phyloP scores from a whole-genome alignment of 2,329 filamentous ascomycete genomes.

The Alternaria sp. region DNA sequence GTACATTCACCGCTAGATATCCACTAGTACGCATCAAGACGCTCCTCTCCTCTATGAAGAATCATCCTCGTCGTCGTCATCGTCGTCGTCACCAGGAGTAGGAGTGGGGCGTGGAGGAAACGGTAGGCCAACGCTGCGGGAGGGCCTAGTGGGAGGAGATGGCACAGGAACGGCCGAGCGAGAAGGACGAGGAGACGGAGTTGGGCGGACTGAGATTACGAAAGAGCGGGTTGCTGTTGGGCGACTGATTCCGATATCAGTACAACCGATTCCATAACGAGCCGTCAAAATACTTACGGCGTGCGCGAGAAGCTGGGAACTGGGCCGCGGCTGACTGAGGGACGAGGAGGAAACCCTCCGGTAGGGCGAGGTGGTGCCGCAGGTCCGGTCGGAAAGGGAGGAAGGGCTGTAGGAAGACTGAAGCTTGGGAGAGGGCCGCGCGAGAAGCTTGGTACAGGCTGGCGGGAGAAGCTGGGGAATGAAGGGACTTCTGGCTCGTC shows the following conservation, averaged over 20 bases:
- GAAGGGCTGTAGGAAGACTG: neutral
- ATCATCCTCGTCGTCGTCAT: too few species aligned
- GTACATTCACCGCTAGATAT: too few species aligned
- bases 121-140: neutral
- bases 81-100: too few species aligned
- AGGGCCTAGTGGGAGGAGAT: conserved; percentile 11
- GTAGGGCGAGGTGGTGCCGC: neutral
- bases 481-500: conserved; percentile 19
- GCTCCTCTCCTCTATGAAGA: too few species aligned
- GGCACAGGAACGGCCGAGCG: neutral
- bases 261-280: neutral
- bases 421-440: conserved; percentile 4
- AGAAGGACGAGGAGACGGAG: neutral
- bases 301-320: conserved; percentile 16
- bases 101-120: too few species aligned
- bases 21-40: too few species aligned
- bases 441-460: conserved; percentile 12
- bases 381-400: neutral
- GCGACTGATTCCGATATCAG: neutral
- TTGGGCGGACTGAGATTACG: conserved; percentile 21
- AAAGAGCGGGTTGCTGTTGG: conserved; percentile 15
- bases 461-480: conserved; percentile 15
- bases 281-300: neutral
- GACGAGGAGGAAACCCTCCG: conserved; percentile 1
- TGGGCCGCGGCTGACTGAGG: conserved; percentile 1